Evolutionary conservation across 2,329 filamentous ascomycete genomes (phyloP), one percentile per base, ranked within the genome.

Genomic region (Aspergillus sojae): DNA sequence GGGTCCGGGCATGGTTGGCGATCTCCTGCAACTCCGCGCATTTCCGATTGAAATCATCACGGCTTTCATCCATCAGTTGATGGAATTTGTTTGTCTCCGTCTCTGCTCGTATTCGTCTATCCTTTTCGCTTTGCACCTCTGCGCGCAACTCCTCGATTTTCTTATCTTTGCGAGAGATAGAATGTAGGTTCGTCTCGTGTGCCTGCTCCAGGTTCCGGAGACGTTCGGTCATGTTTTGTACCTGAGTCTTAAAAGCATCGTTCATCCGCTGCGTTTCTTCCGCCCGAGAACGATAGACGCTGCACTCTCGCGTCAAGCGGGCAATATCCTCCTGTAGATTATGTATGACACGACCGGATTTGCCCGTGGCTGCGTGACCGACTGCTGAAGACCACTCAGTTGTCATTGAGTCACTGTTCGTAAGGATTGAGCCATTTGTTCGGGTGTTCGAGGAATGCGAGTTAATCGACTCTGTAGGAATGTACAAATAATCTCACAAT

Each of bases 271-370:
- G 80, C 5, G 79, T 77, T 64, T 84, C 82, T 63, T 84, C 82
- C 9, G 78, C 77, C 16, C 78, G 78, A 36, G 77, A 80, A 63
- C 77, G 79, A 62, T 80, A 77, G 26, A 83, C 68, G 57, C 76
- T 78, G 65, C 78, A 80, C 64, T 84, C 82, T 21, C 82, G 78
- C 12, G 79, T 82, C 46, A 83, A 67, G 28, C 81, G 80, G 32
- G 82, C 82, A 63, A 83, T 83, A 54, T 84, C 81, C 65, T 81
- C 81, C 69, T 83, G 81, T 39, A 84, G 71, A 61, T 81, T 80
- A 64, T 84, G 81, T 59, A 84, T 84, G 23, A 84, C 82, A 41
- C 82, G 79, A 32, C 82, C 81, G 3, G 82, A 83, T 70, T 84
- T 84, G 45, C 82, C 82, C 9, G 79, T 81, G 28, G 80, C 78